These are phyloP conservation scores for Dictyostelium capitatum DNA, from an alignment of 78 protist genomes.

Conservation along the genomic window DNA sequence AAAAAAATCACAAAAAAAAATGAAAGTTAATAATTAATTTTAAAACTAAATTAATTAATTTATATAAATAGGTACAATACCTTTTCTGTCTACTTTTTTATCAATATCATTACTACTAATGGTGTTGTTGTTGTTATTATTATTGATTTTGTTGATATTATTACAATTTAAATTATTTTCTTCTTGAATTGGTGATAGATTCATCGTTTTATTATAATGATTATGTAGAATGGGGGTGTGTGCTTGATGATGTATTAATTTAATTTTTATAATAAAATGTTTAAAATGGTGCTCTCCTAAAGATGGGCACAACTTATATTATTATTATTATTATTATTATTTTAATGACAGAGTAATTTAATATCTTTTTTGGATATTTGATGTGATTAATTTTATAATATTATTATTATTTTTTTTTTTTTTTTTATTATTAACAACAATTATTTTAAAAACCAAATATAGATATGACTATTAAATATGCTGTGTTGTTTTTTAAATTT, in stretches of 20 bases:
- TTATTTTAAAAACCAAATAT: no score
- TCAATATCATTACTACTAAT: conserved; percentile 15
- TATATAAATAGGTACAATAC: neutral
- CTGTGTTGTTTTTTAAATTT: no score
- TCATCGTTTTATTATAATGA: conserved; percentile 1
- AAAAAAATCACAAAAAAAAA: no score
- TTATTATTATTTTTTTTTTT: neutral
- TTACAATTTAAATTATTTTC: neutral
- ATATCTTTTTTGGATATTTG: neutral
- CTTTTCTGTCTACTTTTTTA: conserved; percentile 2
- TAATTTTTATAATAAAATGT: neutral
- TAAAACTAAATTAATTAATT: no score
- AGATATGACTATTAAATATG: no score
- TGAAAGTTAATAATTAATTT: no score
- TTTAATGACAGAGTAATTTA: neutral
- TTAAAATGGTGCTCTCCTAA: neutral
- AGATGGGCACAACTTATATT: neutral
- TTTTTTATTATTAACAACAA: no score
- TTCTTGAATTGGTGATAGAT: conserved; percentile 2
- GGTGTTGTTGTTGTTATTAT: neutral
- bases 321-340: neutral
- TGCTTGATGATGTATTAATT: no score
- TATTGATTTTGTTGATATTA: neutral
- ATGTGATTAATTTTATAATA: neutral
- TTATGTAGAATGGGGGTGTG: neutral